Percentiles rank a stretch among this genome's conserved stretches.
These are phyloP conservation scores for Tetradesmus lagerheimii DNA, from an alignment of 139 green algal species.

Conservation along the genomic window DNA sequence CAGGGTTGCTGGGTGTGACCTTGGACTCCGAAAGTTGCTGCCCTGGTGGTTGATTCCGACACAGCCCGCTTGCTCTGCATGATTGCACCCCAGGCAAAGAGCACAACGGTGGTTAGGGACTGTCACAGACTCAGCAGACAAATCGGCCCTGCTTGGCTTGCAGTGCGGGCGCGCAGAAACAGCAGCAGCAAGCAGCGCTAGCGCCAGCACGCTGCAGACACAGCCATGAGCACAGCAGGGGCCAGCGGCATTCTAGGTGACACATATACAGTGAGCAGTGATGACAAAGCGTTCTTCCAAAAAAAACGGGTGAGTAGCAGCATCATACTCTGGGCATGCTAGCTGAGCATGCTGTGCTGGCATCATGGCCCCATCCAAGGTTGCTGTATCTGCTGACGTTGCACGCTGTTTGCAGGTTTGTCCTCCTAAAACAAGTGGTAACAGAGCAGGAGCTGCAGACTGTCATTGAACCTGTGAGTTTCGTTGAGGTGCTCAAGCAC, in stretches of 20 bases:
- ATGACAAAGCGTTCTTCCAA: conserved; percentile 10
- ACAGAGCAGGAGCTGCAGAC: conserved; percentile 58
- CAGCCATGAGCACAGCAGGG: not conserved
- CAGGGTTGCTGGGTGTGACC: not conserved
- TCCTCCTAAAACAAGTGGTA: conserved; percentile 57
- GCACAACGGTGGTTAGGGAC: not conserved
- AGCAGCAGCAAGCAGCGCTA: not conserved
- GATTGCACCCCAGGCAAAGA: not conserved
- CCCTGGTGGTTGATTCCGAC: not conserved
- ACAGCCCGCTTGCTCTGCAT: not conserved
- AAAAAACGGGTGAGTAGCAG: conserved; percentile 9
- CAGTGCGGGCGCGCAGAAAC: not conserved
- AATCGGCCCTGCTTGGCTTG: not conserved
- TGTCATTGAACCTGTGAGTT: conserved; percentile 55
- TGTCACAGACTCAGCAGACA: not conserved
- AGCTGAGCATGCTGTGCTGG: not conserved
- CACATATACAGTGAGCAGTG: not conserved
- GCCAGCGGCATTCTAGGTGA: not conserved
- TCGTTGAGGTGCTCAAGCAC: not conserved
- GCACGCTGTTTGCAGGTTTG: conserved; percentile 49
- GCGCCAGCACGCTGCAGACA: not conserved
- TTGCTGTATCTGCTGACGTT: not conserved
- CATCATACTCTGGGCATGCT: not conserved
- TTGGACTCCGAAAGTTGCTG: not conserved
- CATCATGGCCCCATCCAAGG: not conserved